phyloP scores from a whole-genome alignment of 179 eudicot genomes.

The Actinidia polygama region DNA sequence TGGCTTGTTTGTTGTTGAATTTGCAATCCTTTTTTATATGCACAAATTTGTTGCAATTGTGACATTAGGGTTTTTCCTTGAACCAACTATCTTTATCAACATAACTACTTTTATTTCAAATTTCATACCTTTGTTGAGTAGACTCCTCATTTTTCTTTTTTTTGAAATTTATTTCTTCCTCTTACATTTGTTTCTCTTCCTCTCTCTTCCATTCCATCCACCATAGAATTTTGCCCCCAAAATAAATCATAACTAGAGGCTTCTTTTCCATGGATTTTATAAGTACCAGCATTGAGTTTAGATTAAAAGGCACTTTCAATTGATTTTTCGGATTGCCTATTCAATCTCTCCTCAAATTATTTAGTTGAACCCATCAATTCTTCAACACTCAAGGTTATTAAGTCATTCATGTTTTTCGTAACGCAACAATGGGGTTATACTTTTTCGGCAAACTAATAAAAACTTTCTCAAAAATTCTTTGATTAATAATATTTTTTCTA shows the following conservation, averaged over 20 bases:
- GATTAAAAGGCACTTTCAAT: not conserved
- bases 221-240: not conserved
- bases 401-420: not conserved
- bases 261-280: not conserved
- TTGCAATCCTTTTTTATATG: not conserved
- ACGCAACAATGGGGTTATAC: not conserved
- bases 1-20: not conserved
- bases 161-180: not conserved
- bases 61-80: too few species aligned
- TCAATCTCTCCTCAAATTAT: not conserved
- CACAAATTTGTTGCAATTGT: not conserved
- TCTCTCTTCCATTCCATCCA: not conserved
- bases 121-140: too few species aligned
- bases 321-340: not conserved
- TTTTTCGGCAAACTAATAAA: not conserved
- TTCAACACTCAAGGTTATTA: not conserved
- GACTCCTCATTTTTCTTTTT: not conserved
- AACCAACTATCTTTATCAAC: too few species aligned
- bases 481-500: slow-evolving; percentile 11
- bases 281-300: not conserved
- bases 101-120: too few species aligned
- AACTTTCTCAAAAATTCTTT: not conserved
- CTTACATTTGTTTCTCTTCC: not conserved
- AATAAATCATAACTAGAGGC: not conserved
- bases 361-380: not conserved